Conservation (phyloP, 805 yeast genomes). For the Diddensiella caesifluorescens region DNA sequence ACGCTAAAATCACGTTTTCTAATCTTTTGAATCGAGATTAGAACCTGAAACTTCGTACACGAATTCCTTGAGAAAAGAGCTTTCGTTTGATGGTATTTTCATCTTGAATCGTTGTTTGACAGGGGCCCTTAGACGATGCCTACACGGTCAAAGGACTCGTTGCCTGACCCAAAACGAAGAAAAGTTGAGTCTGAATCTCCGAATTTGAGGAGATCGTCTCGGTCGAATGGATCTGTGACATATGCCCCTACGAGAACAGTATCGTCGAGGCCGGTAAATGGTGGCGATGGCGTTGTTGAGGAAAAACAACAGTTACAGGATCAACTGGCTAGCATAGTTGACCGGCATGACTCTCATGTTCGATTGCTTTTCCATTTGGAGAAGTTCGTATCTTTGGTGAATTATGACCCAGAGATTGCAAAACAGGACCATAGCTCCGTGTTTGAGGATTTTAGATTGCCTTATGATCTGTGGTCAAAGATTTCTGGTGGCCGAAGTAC, state of each 20-base stretch:
- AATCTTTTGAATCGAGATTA: background rate
- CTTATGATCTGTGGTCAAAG: slow-evolving; percentile 38
- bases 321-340: slow-evolving; percentile 19
- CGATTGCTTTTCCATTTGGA: slow-evolving; percentile 37
- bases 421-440: slow-evolving; percentile 31
- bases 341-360: slow-evolving; percentile 33
- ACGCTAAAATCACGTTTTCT: too few relatives aligned
- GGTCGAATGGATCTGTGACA: background rate
- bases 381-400: slow-evolving; percentile 36
- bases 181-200: slow-evolving; percentile 3
- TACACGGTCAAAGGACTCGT: too few relatives aligned
- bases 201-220: slow-evolving; percentile 3
- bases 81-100: slow-evolving; percentile 1
- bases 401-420: slow-evolving; percentile 35
- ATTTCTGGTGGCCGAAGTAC: slow-evolving; percentile 31
- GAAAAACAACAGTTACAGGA: slow-evolving; percentile 11
- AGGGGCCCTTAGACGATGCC: too few relatives aligned
- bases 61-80: background rate
- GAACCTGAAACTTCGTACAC: background rate
- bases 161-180: slow-evolving; percentile 6
- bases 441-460: slow-evolving; percentile 28
- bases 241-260: background rate
- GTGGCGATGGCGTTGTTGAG: background rate
- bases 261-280: background rate
- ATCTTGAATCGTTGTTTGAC: too few relatives aligned